Percentiles rank a stretch among this genome's conserved stretches.
Conservation (phyloP, 1,139 yeast genomes). For the Yamadazyma membranifaciens region DNA sequence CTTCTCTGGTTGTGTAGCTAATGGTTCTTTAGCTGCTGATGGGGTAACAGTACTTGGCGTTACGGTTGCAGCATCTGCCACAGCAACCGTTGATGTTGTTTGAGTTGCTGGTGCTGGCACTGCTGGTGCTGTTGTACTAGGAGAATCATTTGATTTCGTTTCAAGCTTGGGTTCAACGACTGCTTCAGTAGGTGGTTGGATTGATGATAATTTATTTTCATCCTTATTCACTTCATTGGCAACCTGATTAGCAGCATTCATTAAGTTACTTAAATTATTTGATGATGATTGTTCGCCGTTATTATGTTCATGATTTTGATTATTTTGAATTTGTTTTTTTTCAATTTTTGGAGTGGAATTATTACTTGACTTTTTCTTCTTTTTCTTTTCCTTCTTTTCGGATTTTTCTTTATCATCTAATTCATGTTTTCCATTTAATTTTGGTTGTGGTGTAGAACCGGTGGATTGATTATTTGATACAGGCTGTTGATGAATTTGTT, state of each 20-base stretch:
- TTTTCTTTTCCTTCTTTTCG: slow-evolving; percentile 19
- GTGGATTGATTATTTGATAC: slow-evolving; percentile 3
- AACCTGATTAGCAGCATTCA: slow-evolving; percentile 30
- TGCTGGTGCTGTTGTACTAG: slow-evolving; percentile 11
- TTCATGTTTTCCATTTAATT: slow-evolving; percentile 27
- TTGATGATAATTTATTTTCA: slow-evolving; percentile 4
- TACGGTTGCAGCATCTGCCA: too few relatives aligned
- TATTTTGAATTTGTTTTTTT: slow-evolving; percentile 11
- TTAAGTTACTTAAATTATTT: slow-evolving; percentile 24
- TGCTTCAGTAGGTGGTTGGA: slow-evolving; percentile 14
- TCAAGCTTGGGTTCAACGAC: slow-evolving; percentile 3
- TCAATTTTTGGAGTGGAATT: slow-evolving; percentile 16
- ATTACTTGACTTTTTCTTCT: slow-evolving; percentile 19
- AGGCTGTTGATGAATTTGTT: slow-evolving; percentile 7
- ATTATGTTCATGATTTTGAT: too few relatives aligned
- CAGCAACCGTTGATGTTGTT: too few relatives aligned
- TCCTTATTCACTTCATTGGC: slow-evolving; percentile 11
- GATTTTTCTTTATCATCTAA: slow-evolving; percentile 41
- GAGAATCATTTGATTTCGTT: background rate
- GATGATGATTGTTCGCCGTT: slow-evolving; percentile 6
- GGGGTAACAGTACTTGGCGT: slow-evolving; percentile 6
- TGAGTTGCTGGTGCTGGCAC: slow-evolving; percentile 6
- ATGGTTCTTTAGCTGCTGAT: slow-evolving; percentile 7
- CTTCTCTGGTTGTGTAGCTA: background rate
- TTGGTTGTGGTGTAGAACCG: slow-evolving; percentile 10